These are phyloP conservation scores for Boletus reticulatus DNA, from an alignment of 768 basidiomycete genomes.

Conservation along the genomic window DNA sequence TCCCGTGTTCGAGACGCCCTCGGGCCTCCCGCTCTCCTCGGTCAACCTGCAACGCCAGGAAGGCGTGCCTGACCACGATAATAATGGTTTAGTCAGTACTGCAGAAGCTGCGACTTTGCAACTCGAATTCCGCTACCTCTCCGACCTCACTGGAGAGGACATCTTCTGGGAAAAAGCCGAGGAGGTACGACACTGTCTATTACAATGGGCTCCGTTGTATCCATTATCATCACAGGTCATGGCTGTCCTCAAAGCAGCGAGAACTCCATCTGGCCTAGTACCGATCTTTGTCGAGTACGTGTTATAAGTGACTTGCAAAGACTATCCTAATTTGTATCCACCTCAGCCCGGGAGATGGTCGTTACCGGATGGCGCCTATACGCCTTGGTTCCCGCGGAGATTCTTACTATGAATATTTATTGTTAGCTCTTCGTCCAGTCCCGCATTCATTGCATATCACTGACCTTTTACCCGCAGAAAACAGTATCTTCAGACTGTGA, in stretches of 20 bases:
- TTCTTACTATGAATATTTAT: slow-evolving; percentile 89
- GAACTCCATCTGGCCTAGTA: slow-evolving; percentile 68
- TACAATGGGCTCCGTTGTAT: background rate
- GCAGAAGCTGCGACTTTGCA: slow-evolving; percentile 90
- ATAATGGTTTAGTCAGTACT: slow-evolving; percentile 64
- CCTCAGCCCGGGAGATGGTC: slow-evolving; percentile 47
- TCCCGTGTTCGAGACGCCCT: slow-evolving; percentile 76
- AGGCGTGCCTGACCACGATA: slow-evolving; percentile 61
- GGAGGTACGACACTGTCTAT: slow-evolving; percentile 40
- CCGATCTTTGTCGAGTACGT: slow-evolving; percentile 83
- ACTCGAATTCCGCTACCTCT: slow-evolving; percentile 89
- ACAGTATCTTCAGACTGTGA: slow-evolving; percentile 33
- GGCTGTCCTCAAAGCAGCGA: slow-evolving; percentile 61
- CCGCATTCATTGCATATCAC: background rate
- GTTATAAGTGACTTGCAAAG: background rate
- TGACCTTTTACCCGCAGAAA: slow-evolving; percentile 20
- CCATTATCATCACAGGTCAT: slow-evolving; percentile 48
- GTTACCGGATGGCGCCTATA: slow-evolving; percentile 66
- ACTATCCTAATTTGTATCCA: slow-evolving; percentile 11
- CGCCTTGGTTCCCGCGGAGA: slow-evolving; percentile 91
- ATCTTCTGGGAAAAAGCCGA: slow-evolving; percentile 82
- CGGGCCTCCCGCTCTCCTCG: slow-evolving; percentile 77
- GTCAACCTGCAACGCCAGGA: slow-evolving; percentile 66
- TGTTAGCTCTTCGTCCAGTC: slow-evolving; percentile 44
- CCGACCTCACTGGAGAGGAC: slow-evolving; percentile 70